These are phyloP conservation scores for Daldinia decipiens DNA, from an alignment of 495 filamentous ascomycete species.

Conservation along the genomic window DNA sequence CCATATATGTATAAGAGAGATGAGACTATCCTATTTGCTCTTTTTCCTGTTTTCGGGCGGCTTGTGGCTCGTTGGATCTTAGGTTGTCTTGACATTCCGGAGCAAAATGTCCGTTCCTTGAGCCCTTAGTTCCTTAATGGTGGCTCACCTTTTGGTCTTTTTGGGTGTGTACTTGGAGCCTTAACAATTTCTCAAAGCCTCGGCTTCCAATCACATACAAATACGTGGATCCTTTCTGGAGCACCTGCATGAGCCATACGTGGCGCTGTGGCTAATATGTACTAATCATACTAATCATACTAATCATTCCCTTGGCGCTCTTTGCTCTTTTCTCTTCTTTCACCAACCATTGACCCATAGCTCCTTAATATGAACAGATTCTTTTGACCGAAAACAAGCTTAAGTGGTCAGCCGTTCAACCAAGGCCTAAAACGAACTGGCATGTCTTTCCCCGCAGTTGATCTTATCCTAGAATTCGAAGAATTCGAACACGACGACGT, in stretches of 20 bases:
- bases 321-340: not conserved
- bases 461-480: slow-evolving; percentile 28
- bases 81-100: slow-evolving; percentile 24
- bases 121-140: slow-evolving; percentile 3
- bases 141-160: not conserved
- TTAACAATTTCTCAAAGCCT: slow-evolving; percentile 38
- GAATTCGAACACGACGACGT: not conserved
- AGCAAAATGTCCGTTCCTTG: slow-evolving; percentile 32
- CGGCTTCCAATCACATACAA: slow-evolving; percentile 1
- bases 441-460: slow-evolving; percentile 35
- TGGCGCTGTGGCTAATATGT: slow-evolving; percentile 27
- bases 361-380: slow-evolving; percentile 19
- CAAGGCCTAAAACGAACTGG: not conserved
- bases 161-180: slow-evolving; percentile 25
- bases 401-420: not conserved
- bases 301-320: not conserved
- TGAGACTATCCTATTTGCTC: slow-evolving; percentile 4
- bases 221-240: not conserved
- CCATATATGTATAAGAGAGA: slow-evolving; percentile 32
- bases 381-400: slow-evolving; percentile 10
- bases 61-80: slow-evolving; percentile 14
- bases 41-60: slow-evolving; percentile 28
- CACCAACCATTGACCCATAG: slow-evolving; percentile 14
- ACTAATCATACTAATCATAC: too few species aligned
- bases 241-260: slow-evolving; percentile 6